Conservation (phyloP, 805 yeast species). For the Starmera dryadoides region DNA sequence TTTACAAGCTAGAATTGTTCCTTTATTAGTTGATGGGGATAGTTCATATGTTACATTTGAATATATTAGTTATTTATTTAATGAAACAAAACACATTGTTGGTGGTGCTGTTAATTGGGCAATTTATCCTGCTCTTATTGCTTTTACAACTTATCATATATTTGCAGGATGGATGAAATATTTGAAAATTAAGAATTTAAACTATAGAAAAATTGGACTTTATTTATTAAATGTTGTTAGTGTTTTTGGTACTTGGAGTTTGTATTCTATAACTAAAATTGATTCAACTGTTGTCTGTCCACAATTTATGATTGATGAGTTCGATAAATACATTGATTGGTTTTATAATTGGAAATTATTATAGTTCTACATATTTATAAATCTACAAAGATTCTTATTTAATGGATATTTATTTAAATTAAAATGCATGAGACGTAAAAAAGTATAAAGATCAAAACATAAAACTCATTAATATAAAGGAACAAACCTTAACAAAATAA, state of each 20-base stretch:
- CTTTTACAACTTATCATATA: conserved; percentile 43
- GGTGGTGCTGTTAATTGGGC: conserved; percentile 23
- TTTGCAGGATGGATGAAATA: conserved; percentile 46
- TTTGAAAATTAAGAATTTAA: conserved; percentile 29
- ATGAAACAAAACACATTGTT: conserved; percentile 18
- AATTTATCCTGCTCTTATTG: conserved; percentile 27
- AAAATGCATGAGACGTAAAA: too few species aligned
- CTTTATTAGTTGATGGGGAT: conserved; percentile 57
- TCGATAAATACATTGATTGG: conserved; percentile 10
- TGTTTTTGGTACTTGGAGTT: conserved; percentile 28
- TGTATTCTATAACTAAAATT: conserved; percentile 15
- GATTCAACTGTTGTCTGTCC: conserved; percentile 4
- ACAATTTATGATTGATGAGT: conserved; percentile 10
- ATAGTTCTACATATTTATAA: too few species aligned
- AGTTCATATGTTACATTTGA: conserved; percentile 47
- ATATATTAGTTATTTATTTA: conserved; percentile 37
- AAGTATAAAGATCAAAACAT: too few species aligned
- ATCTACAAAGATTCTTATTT: too few species aligned
- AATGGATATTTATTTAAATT: too few species aligned
- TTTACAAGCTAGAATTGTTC: conserved; percentile 38
- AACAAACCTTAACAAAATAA: too few species aligned
- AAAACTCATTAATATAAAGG: too few species aligned
- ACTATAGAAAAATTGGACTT: conserved; percentile 39
- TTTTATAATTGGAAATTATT: not conserved
- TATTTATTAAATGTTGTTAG: conserved; percentile 29